These are phyloP conservation scores for Eutypella sp. DNA, from an alignment of 2,329 filamentous ascomycete species.

Conservation along the genomic window DNA sequence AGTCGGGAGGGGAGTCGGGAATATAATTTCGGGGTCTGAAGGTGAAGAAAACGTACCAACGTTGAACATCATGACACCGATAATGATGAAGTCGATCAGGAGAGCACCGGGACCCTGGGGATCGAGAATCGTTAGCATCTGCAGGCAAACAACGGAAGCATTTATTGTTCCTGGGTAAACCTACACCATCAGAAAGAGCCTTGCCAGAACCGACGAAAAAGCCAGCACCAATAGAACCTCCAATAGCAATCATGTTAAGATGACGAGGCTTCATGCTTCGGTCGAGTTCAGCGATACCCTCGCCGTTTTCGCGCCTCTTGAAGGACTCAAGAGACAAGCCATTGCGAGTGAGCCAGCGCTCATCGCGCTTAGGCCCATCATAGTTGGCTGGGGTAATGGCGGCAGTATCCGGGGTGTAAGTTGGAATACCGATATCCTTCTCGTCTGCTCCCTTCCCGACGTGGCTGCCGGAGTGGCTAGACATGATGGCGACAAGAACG, in stretches of 20 bases:
- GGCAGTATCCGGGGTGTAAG: slow-evolving; percentile 10
- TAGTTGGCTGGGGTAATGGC: slow-evolving; percentile 1
- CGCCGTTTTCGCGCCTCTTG: slow-evolving; percentile 32
- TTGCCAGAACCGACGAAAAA: slow-evolving; percentile 57
- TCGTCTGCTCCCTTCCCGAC: slow-evolving; percentile 19
- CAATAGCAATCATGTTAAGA: slow-evolving; percentile 50
- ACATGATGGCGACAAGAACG: slow-evolving; percentile 15
- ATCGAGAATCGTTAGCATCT: slow-evolving; percentile 1
- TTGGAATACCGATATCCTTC: slow-evolving; percentile 23
- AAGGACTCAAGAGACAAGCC: slow-evolving; percentile 38
- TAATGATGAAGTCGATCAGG: slow-evolving; percentile 47
- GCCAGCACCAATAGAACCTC: slow-evolving; percentile 55
- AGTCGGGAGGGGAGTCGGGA: slow-evolving; percentile 1
- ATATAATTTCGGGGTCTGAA: slow-evolving; percentile 1
- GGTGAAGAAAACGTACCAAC: slow-evolving; percentile 36
- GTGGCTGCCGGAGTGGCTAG: slow-evolving; percentile 12
- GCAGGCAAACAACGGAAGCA: no score
- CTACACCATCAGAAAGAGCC: slow-evolving; percentile 42
- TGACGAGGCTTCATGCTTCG: slow-evolving; percentile 43
- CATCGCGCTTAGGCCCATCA: slow-evolving; percentile 18
- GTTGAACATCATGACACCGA: slow-evolving; percentile 57
- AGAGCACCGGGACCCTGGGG: slow-evolving; percentile 37
- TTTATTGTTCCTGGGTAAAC: slow-evolving; percentile 16
- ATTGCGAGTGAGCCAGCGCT: slow-evolving; percentile 33
- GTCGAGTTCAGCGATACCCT: slow-evolving; percentile 32